A percentile compares a stretch with the other conserved stretches of the same genome.
Conservation (phyloP, 495 filamentous ascomycete genomes). For the Staphylotrichum tortipilum region DNA sequence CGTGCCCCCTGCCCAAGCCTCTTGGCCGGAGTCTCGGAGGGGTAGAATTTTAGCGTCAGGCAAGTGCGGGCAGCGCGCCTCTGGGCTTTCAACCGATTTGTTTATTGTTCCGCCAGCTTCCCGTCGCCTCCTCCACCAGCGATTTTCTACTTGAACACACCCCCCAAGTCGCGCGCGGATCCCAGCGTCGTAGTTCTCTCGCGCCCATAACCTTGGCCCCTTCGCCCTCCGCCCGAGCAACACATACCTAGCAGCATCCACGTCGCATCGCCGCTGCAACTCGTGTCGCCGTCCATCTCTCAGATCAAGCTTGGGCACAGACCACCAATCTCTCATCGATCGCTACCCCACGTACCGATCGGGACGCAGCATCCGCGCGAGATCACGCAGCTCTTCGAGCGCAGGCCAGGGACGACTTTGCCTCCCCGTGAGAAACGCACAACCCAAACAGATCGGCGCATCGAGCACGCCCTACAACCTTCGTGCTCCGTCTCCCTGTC, state of each 20-base stretch:
- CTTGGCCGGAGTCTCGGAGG: not conserved
- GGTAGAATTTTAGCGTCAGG: slow-evolving; percentile 10
- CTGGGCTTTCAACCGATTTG: slow-evolving; percentile 12
- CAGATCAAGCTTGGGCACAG: not conserved
- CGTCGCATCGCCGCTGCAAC: not conserved
- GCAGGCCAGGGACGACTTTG: no score
- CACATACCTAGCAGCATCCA: not conserved
- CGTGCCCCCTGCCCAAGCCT: slow-evolving; percentile 4
- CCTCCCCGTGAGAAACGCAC: no score
- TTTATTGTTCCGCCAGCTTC: slow-evolving; percentile 13
- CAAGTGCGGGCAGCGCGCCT: slow-evolving; percentile 4
- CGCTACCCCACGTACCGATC: slow-evolving; percentile 4
- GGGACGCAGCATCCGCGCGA: not conserved
- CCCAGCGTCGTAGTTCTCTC: not conserved
- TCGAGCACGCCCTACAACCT: no score
- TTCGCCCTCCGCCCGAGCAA: no score
- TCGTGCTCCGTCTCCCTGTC: not conserved
- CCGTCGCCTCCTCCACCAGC: slow-evolving; percentile 4
- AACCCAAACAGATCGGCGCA: not conserved
- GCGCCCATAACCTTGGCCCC: no score
- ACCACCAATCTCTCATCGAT: not conserved
- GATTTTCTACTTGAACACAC: slow-evolving; percentile 4
- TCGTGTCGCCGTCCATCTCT: no score
- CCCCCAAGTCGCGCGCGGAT: not conserved
- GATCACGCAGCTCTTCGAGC: not conserved